A percentile compares a stretch with the other conserved stretches of the same genome.
Conservation (phyloP, 1,284 basidiomycete genomes). For the Sporisorium graminicola region DNA sequence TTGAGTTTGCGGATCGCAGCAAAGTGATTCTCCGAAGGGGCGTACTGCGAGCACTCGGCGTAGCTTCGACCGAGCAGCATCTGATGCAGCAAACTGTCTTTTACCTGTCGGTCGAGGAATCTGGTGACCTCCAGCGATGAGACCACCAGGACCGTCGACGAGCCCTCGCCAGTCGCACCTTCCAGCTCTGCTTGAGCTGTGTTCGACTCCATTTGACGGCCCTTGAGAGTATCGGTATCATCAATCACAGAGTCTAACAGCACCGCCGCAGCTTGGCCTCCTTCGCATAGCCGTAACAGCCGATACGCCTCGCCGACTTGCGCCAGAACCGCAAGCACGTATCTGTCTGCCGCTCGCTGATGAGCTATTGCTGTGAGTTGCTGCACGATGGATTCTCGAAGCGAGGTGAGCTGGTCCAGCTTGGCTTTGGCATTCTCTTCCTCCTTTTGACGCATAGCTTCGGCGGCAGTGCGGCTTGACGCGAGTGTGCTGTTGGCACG, state of each 20-base stretch:
- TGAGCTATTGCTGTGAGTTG: conserved; percentile 26
- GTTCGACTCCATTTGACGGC: background rate
- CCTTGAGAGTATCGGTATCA: background rate
- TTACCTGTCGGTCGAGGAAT: conserved; percentile 24
- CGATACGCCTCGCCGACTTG: conserved; percentile 62
- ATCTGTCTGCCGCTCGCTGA: conserved; percentile 44
- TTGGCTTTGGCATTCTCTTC: conserved; percentile 23
- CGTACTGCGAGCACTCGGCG: conserved; percentile 62
- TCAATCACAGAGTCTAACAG: conserved; percentile 20
- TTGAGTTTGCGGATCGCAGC: conserved; percentile 41
- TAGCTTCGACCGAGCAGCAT: conserved; percentile 58
- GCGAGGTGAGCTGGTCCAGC: conserved; percentile 20
- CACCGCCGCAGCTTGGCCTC: conserved; percentile 41
- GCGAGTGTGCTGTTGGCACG: conserved; percentile 28
- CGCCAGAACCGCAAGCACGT: conserved; percentile 40
- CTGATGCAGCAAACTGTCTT: conserved; percentile 50
- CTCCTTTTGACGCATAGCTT: conserved; percentile 43
- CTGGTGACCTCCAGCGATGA: conserved; percentile 1
- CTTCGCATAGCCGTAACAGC: conserved; percentile 52
- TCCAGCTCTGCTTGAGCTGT: background rate
- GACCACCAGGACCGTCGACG: background rate
- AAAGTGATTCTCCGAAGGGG: conserved; percentile 60
- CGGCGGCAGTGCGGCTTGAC: conserved; percentile 34
- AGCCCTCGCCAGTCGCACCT: background rate
- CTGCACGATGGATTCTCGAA: conserved; percentile 29